These are phyloP conservation scores for Eucalyptus microcorys DNA, from an alignment of 345 rosid species.

Conservation along the genomic window DNA sequence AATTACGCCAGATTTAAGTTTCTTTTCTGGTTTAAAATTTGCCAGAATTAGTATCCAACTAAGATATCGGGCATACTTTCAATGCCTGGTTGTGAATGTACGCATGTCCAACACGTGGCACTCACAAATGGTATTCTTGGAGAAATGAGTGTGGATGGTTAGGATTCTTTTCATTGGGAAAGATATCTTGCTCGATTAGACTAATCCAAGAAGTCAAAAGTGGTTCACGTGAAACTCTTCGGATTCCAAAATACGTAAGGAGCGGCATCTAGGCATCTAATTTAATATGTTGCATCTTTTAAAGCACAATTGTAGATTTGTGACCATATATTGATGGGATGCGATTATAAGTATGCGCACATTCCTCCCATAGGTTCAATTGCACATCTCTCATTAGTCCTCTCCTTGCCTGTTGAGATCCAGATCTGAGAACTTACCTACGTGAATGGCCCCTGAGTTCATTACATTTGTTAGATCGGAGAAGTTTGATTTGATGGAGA, in stretches of 20 bases:
- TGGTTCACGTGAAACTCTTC: not conserved
- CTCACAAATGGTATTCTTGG: not conserved
- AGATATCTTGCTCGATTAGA: not conserved
- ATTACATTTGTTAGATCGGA: not conserved
- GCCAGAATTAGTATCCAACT: not conserved
- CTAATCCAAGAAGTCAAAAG: not conserved
- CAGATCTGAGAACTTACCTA: not conserved
- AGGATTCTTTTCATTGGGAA: not conserved
- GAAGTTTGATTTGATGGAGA: not conserved
- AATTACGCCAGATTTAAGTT: not conserved
- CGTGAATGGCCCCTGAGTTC: not conserved
- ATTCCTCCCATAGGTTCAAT: not conserved
- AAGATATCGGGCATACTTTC: not conserved
- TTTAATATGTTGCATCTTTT: not conserved
- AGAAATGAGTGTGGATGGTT: not conserved
- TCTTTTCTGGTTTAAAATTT: not conserved
- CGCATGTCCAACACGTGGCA: not conserved
- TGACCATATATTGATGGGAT: not conserved
- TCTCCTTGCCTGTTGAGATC: not conserved
- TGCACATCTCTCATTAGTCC: not conserved
- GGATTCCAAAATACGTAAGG: not conserved
- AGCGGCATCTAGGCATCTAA: not conserved
- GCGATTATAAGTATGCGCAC: not conserved
- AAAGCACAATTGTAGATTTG: not conserved
- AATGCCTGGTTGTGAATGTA: not conserved